Evolutionary conservation across 176 grass and related monocot species (phyloP).

Genomic region (Ampelocalamus luodianensis): DNA sequence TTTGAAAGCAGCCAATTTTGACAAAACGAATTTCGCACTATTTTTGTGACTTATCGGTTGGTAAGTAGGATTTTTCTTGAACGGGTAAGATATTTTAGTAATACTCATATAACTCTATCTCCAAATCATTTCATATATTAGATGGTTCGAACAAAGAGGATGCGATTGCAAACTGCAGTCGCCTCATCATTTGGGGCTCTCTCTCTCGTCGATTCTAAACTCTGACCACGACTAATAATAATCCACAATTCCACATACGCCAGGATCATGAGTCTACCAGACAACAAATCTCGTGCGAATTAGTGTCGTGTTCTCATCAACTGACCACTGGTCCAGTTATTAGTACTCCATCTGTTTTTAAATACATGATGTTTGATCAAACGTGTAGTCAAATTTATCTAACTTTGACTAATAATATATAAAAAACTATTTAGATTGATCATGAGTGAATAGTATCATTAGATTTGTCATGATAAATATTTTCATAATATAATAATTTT

Average conservation of each 20-base stretch:
- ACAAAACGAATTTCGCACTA: background rate
- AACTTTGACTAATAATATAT: no score
- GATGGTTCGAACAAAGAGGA: background rate
- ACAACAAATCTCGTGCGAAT: background rate
- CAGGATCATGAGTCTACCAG: background rate
- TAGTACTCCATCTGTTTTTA: no score
- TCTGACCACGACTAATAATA: background rate
- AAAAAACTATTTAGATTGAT: no score
- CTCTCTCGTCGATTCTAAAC: background rate
- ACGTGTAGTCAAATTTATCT: no score
- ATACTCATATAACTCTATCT: background rate
- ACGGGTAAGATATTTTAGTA: background rate
- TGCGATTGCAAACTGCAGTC: background rate
- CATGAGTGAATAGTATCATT: no score
- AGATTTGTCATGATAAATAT: no score
- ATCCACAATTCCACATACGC: background rate
- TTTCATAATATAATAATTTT: no score
- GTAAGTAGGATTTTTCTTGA: background rate
- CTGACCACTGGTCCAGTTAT: background rate
- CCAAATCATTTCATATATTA: constrained; percentile 4
- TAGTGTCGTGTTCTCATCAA: background rate
- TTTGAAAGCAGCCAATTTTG: constrained; percentile 13
- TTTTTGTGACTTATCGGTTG: background rate
- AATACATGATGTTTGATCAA: no score
- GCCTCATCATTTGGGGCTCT: constrained; percentile 13